Conservation (phyloP, 2,329 filamentous ascomycete genomes). For the Stemphylium beticola region DNA sequence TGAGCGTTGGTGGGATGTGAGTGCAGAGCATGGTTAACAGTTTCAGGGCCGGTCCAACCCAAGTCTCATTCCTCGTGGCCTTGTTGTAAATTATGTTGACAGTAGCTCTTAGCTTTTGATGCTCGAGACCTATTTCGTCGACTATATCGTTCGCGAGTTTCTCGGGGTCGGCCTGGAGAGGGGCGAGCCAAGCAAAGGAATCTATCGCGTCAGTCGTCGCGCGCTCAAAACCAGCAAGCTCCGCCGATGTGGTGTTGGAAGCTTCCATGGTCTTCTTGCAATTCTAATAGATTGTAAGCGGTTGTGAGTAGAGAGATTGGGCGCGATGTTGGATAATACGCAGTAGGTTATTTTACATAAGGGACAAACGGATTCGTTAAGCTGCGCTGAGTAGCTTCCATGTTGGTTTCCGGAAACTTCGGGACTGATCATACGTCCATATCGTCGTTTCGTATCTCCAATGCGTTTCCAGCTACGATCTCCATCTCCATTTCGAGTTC, state of each 20-base stretch:
- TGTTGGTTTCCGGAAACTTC: background rate
- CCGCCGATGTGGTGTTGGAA: too few species aligned
- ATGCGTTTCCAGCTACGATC: background rate
- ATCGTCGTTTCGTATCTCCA: background rate
- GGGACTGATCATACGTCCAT: background rate
- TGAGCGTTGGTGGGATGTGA: background rate
- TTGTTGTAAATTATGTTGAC: background rate
- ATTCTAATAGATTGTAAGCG: background rate
- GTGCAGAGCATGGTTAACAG: background rate
- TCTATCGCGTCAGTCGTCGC: too few species aligned
- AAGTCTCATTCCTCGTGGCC: background rate
- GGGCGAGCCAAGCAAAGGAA: too few species aligned
- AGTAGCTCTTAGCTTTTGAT: background rate
- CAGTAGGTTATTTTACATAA: background rate
- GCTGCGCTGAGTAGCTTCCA: background rate
- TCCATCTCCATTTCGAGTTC: constrained; percentile 44
- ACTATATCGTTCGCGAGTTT: background rate
- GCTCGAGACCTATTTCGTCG: background rate
- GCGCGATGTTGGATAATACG: background rate
- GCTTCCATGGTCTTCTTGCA: background rate
- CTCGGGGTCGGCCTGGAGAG: background rate
- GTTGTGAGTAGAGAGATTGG: background rate
- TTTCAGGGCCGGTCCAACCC: background rate
- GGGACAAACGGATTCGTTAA: background rate
- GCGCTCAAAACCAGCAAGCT: too few species aligned